Conservation (phyloP, 108 stramenopile species). For the Nitzschia palea region DNA sequence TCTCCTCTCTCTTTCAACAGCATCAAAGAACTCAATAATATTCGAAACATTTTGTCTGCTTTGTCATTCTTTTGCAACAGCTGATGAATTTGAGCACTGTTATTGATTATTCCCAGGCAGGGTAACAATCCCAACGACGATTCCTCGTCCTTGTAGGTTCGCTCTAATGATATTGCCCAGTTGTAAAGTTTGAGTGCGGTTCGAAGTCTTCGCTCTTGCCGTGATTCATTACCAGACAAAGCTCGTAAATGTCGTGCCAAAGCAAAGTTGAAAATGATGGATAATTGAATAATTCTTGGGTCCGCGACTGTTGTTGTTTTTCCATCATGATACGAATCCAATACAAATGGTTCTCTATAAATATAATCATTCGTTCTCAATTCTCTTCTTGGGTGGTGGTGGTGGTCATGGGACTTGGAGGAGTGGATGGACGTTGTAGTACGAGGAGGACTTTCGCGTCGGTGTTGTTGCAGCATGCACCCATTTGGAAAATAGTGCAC, state of each 20-base stretch:
- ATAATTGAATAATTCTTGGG: not conserved
- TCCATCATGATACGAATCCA: not conserved
- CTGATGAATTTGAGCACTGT: not conserved
- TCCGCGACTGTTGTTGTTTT: not conserved
- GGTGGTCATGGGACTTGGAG: not conserved
- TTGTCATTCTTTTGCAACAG: not conserved
- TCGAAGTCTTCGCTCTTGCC: not conserved
- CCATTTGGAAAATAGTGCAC: not conserved
- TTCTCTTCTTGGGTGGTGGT: not conserved
- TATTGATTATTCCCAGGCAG: not conserved
- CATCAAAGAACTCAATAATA: not conserved
- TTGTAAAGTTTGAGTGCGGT: not conserved
- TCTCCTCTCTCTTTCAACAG: not conserved
- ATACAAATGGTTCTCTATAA: not conserved
- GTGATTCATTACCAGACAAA: not conserved
- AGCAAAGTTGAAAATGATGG: conserved; percentile 4
- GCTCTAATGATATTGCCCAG: not conserved
- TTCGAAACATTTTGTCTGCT: not conserved
- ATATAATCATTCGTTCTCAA: not conserved
- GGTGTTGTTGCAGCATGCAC: no score
- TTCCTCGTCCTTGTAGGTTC: not conserved
- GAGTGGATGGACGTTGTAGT: no score
- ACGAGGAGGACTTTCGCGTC: no score
- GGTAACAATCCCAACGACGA: not conserved
- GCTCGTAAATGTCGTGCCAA: not conserved